Base-by-base conservation (phyloP, 805 yeast genomes). In the Lipomyces starkeyi region DNA sequence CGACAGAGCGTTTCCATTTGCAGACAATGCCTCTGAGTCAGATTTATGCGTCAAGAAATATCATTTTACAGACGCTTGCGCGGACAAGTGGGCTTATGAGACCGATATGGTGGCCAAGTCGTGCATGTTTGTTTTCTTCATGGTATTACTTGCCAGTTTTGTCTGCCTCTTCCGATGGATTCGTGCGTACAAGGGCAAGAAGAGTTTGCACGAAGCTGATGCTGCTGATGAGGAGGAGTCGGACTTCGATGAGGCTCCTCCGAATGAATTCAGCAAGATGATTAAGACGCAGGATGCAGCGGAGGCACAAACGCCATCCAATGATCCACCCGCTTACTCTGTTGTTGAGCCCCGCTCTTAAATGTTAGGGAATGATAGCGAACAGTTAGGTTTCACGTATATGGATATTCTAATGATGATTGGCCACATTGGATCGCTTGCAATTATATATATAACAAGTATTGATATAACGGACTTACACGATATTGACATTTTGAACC, bases 1-100 rank as follows among this genome's bases (percentile, higher is more conserved):
- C 25, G 49, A 43, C 22, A 43, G 49, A 43, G 49, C 49, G 20
- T 43, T 43, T n/a, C 49, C 49, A n/a, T 43, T 43, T 43, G 49
- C 11, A 8, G 49, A 43, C 8, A 43, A n/a, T 17, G 49, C 4
- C 49, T 14, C 49, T 6, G 49, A 6, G 22, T 43, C 49, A 8
- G 49, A 17, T n/a, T 17, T 43, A n/a, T 43, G 49, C 49, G 49
- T 43, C 22, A 17, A 43, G 20, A n/a, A 43, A 43, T 43, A 43
- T 43, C 22, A n/a, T 5, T 43, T 43, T n/a, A n/a, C 49, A 8
- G 49, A 43, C 20, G 22, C 49, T 5, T 43, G 49, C 22, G 49
- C 22, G 9, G 22, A n/a, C 22, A 43, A n/a, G 11, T 43, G 49
- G 49, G 20, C 22, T 3, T 17, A 17, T n/a, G 9, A 43, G 49